A percentile compares a stretch with the other conserved stretches of the same genome.
Evolutionary conservation across 108 stramenopile genomes (phyloP).

Genomic region (Mediolabrus comicus): DNA sequence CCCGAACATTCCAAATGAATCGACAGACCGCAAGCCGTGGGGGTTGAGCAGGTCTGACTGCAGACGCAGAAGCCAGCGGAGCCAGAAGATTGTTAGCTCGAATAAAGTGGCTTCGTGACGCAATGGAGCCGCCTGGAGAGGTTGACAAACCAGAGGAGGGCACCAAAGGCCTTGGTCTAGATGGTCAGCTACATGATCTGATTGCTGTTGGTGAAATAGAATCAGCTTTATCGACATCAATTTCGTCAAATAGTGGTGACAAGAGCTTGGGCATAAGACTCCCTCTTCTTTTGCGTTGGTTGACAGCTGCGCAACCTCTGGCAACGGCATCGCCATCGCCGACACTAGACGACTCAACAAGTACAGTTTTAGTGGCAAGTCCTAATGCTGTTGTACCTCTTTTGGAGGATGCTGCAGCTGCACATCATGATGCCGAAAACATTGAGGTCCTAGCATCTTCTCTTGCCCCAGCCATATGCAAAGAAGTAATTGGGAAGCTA

Average conservation of each 20-base stretch:
- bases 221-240: constrained; percentile 38
- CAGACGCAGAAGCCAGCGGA: too few relatives aligned
- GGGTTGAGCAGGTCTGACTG: too few relatives aligned
- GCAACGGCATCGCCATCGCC: constrained; percentile 27
- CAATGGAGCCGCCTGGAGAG: neutral
- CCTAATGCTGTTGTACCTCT: constrained; percentile 46
- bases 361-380: constrained; percentile 11
- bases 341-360: neutral
- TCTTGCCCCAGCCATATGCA: constrained; percentile 56
- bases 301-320: constrained; percentile 54
- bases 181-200: constrained; percentile 62
- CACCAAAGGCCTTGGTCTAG: neutral
- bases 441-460: constrained; percentile 61
- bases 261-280: constrained; percentile 50
- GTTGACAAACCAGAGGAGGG: neutral
- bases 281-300: constrained; percentile 61
- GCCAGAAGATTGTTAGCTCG: too few relatives aligned
- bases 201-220: constrained; percentile 68
- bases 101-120: neutral
- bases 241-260: constrained; percentile 20
- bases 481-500: constrained; percentile 45
- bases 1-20: too few relatives aligned
- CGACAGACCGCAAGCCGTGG: too few relatives aligned
- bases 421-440: constrained; percentile 66
- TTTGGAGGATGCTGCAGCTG: constrained; percentile 73